Conservation (phyloP, 306 rosid species). For the Ziziphus jujuba region DNA sequence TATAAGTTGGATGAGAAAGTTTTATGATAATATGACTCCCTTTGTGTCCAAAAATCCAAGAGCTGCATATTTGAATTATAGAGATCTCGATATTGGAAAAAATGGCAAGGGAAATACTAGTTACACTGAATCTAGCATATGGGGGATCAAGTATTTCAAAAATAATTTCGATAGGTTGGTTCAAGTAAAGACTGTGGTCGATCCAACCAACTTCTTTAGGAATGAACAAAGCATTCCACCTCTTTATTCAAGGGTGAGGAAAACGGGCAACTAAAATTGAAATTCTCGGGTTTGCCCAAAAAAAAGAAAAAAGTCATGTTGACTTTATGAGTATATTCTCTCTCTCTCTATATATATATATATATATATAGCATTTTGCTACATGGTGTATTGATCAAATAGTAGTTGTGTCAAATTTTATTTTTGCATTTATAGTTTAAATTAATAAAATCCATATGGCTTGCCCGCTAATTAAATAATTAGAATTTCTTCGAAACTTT, state of each 20-base stretch:
- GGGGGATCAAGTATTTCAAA: conserved; percentile 72
- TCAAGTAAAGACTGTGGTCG: conserved; percentile 58
- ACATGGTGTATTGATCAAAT: too few species aligned
- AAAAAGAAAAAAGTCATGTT: too few species aligned
- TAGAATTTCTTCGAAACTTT: too few species aligned
- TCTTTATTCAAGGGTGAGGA: background rate
- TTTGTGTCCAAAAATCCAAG: conserved; percentile 66
- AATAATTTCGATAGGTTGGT: conserved; percentile 64
- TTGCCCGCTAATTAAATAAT: too few species aligned
- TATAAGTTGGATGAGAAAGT: conserved; percentile 52
- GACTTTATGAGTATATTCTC: too few species aligned
- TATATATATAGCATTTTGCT: too few species aligned
- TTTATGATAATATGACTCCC: conserved; percentile 55
- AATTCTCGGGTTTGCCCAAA: too few species aligned
- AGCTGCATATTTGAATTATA: conserved; percentile 69
- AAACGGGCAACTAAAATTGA: too few species aligned
- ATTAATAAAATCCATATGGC: too few species aligned
- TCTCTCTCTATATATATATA: too few species aligned
- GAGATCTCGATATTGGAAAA: conserved; percentile 55
- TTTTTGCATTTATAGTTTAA: too few species aligned
- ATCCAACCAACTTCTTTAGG: conserved; percentile 67
- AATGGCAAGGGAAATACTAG: conserved; percentile 1
- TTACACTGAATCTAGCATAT: conserved; percentile 31
- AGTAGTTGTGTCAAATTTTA: too few species aligned
- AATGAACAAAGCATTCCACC: conserved; percentile 71